Percentiles rank a stretch among this genome's conserved stretches.
Evolutionary conservation across 73 alveolate genomes (phyloP).

Genomic region (Stentor coeruleus): DNA sequence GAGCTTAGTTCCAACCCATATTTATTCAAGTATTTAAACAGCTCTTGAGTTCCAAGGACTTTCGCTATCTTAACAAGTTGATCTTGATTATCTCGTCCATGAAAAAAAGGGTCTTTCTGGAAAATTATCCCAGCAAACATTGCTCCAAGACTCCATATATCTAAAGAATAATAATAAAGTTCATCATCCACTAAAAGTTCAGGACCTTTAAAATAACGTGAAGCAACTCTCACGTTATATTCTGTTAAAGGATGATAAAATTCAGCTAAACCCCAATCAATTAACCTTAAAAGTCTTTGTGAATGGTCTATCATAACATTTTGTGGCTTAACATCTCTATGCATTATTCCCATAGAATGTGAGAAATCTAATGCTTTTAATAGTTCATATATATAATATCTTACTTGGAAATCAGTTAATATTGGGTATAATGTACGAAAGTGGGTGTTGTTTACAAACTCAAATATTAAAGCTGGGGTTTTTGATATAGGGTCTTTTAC

Average conservation of each 20-base stretch:
- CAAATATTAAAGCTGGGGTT: constrained; percentile 82
- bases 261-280: constrained; percentile 99
- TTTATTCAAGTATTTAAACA: constrained; percentile 31
- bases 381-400: constrained; percentile 88
- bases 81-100: constrained; percentile 95
- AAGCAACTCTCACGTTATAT: constrained; percentile 94
- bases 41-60: constrained; percentile 89
- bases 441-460: constrained; percentile 86
- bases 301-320: constrained; percentile 92
- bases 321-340: constrained; percentile 96
- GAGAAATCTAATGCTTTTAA: constrained; percentile 92
- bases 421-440: constrained; percentile 78
- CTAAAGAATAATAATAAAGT: constrained; percentile 80
- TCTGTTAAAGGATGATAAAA: constrained; percentile 87
- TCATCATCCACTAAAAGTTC: constrained; percentile 81
- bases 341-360: constrained; percentile 95
- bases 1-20: constrained; percentile 47
- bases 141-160: constrained; percentile 89
- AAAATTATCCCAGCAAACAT: constrained; percentile 93
- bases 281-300: constrained; percentile 73
- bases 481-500: constrained; percentile 93
- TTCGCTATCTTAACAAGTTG: constrained; percentile 91
- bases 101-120: constrained; percentile 95
- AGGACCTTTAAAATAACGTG: constrained; percentile 94
- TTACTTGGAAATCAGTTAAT: constrained; percentile 83